phyloP scores from a whole-genome alignment of 2,329 filamentous ascomycete species.

The Dryadomyces quercivorus region DNA sequence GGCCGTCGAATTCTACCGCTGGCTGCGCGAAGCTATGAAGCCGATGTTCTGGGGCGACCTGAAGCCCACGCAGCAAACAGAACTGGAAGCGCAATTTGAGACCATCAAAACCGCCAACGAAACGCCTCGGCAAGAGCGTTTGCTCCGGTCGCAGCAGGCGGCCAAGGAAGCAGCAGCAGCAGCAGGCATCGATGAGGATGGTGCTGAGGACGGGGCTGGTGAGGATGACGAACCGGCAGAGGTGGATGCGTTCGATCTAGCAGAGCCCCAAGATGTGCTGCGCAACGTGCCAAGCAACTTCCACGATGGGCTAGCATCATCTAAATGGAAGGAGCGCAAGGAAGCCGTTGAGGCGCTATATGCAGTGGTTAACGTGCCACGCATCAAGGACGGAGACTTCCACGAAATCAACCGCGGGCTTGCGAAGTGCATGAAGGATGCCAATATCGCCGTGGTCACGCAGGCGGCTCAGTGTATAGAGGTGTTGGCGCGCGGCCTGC shows the following conservation, averaged over 20 bases:
- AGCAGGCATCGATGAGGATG: constrained; percentile 49
- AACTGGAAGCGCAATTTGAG: constrained; percentile 89
- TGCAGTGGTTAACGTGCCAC: constrained; percentile 65
- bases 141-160: constrained; percentile 81
- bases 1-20: constrained; percentile 89
- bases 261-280: constrained; percentile 77
- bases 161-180: constrained; percentile 52
- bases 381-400: constrained; percentile 85
- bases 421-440: constrained; percentile 97
- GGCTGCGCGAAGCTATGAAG: constrained; percentile 96
- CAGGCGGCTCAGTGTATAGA: constrained; percentile 91
- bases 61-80: constrained; percentile 89
- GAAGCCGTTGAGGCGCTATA: constrained; percentile 79
- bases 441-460: constrained; percentile 88
- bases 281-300: constrained; percentile 74
- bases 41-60: constrained; percentile 93
- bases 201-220: constrained; percentile 55
- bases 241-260: constrained; percentile 69
- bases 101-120: constrained; percentile 67
- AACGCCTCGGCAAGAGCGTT: constrained; percentile 78
- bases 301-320: constrained; percentile 69
- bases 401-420: constrained; percentile 71
- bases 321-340: constrained; percentile 98
- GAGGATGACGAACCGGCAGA: constrained; percentile 53
- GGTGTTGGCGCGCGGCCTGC: constrained; percentile 72